Conservation (phyloP, 2,329 filamentous ascomycete genomes). For the Fusarium neocosmosporiellum region DNA sequence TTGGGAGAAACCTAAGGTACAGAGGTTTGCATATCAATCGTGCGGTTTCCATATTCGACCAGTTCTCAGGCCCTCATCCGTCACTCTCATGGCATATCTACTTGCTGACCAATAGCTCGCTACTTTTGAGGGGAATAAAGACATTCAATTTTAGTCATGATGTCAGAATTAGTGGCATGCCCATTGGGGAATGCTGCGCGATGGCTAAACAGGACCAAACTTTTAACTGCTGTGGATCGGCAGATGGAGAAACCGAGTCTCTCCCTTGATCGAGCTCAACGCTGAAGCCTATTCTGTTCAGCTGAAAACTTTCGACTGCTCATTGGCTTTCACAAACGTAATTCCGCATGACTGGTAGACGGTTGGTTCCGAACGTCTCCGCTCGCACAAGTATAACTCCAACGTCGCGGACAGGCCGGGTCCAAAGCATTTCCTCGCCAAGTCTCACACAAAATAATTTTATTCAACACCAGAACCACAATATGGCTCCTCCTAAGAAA, state of each 20-base stretch:
- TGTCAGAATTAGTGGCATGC: background rate
- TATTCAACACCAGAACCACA: background rate
- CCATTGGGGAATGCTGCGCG: background rate
- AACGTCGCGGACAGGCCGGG: background rate
- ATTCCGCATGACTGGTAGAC: background rate
- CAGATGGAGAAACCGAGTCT: background rate
- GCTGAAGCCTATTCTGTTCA: background rate
- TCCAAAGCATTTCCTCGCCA: background rate
- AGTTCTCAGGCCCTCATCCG: no score
- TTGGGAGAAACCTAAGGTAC: no score
- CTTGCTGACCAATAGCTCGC: no score
- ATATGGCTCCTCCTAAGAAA: constrained; percentile 17
- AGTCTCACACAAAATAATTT: background rate
- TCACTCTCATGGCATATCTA: no score
- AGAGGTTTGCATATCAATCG: no score
- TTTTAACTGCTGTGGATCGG: background rate
- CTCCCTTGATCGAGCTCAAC: background rate
- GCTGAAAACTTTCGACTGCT: background rate
- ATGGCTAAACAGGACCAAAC: background rate
- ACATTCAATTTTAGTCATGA: background rate
- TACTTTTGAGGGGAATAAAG: no score
- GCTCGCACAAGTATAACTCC: background rate
- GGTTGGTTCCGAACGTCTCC: background rate
- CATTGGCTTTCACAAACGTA: background rate
- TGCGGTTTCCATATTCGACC: no score